A percentile compares a stretch with the other conserved stretches of the same genome.
Conservation (phyloP, 2,329 filamentous ascomycete species). For the Scedosporium minutisporum region DNA sequence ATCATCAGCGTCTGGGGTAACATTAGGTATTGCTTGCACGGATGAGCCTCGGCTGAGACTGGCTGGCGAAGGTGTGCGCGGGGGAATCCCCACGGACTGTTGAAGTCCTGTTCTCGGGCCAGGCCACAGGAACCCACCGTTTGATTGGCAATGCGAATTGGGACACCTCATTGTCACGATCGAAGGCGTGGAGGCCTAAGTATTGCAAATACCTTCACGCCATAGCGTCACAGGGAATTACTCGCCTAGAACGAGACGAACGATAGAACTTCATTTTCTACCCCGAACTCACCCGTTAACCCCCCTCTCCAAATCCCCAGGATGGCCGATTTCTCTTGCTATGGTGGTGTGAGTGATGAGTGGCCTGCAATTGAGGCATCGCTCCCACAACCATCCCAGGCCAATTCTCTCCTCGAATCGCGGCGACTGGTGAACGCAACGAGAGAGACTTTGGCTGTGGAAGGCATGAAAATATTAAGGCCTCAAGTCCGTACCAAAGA, state of each 20-base stretch:
- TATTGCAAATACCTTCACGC: no score
- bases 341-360: conserved; percentile 29
- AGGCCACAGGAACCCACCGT: no score
- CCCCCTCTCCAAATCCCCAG: not conserved
- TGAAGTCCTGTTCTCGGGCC: no score
- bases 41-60: not conserved
- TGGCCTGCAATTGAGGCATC: conserved; percentile 30
- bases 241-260: not conserved
- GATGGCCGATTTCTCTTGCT: conserved; percentile 22
- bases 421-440: conserved; percentile 18
- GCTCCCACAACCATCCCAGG: conserved; percentile 11
- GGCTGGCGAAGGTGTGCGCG: not conserved
- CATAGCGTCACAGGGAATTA: no score
- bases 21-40: no score
- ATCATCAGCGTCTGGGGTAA: no score
- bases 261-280: not conserved
- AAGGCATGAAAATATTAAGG: conserved; percentile 16
- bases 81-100: no score
- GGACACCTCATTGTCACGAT: no score
- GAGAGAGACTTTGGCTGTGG: conserved; percentile 22
- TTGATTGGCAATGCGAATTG: no score
- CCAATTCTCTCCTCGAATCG: conserved; percentile 15
- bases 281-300: not conserved
- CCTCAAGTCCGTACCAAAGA: conserved; percentile 23
- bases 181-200: no score